phyloP scores from a whole-genome alignment of 495 filamentous ascomycete genomes.

The Clavariopsis aquatica region DNA sequence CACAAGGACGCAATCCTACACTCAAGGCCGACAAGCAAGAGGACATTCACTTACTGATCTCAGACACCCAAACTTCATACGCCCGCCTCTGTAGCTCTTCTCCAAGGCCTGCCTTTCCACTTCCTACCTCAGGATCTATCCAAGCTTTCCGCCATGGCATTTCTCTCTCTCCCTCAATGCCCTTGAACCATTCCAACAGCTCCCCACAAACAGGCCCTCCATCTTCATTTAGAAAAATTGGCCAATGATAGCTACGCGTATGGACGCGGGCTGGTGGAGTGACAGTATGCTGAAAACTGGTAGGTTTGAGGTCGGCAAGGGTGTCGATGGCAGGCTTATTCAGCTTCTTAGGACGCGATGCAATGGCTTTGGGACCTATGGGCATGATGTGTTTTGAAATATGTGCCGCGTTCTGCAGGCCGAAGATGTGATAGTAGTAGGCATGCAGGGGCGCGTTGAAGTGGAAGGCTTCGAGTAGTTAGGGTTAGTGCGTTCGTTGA shows the following conservation, averaged over 20 bases:
- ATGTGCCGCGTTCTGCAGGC: too few species aligned
- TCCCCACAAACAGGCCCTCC: neutral
- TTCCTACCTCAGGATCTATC: conserved; percentile 15
- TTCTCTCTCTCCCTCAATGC: conserved; percentile 19
- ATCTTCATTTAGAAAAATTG: conserved; percentile 8
- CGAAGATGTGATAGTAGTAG: too few species aligned
- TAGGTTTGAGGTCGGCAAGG: conserved; percentile 10
- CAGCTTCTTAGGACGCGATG: neutral
- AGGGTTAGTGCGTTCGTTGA: too few species aligned
- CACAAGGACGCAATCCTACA: neutral
- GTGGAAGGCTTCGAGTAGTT: too few species aligned
- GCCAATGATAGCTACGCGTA: conserved; percentile 21
- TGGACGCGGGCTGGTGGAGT: conserved; percentile 24
- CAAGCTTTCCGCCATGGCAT: conserved; percentile 34
- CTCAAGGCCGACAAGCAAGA: neutral
- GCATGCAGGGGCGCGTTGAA: too few species aligned
- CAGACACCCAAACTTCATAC: conserved; percentile 32
- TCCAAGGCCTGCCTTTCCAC: conserved; percentile 2
- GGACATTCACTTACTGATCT: conserved; percentile 21
- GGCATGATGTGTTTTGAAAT: conserved; percentile 8
- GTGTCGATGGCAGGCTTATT: neutral
- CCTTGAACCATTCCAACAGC: conserved; percentile 25
- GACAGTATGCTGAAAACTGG: neutral
- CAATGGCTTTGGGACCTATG: neutral
- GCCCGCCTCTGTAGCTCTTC: conserved; percentile 14